Evolutionary conservation across 441 rosid species (phyloP), one percentile per base, ranked within the genome.

Genomic region (Adansonia gregorii): DNA sequence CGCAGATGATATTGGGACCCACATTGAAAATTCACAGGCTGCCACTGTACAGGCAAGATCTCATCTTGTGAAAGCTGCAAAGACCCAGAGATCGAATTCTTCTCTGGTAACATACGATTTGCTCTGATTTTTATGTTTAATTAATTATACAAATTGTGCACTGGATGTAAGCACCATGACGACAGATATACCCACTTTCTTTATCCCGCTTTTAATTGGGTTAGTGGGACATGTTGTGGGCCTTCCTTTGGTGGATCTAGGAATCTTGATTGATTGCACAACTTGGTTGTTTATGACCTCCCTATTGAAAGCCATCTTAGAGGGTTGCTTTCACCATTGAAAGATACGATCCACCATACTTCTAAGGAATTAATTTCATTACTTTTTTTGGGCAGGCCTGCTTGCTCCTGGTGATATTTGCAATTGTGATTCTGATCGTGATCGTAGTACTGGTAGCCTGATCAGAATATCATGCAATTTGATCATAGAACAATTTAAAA

Each of bases 381-480:
- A 4, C 11, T 8, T 46, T 60, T 17, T 69, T 35, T 60, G 61
- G 76, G 84, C 91, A 95, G 99, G 69, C 92, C 66, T 95, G 99
- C 79, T 86, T 95, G 90, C 91, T 95, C 60, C 82, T 93, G 93
- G 97, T 95, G 86, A 95, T 95, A 80, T 95, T 93, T 7, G 95
- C 94, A 73, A 88, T 93, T 22, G 89, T 88, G 82, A 90, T 95
- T 54, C 92, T 93, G 84, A 93, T 93, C 7, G 92, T 93, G 83
- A 81, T 93, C 74, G 76, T 95, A 83, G 91, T 95, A 41, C 87
- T 95, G 1, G 87, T 87, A 9, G 94, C 97, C 59, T 95, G 83
- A 90, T 76, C 72, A 64, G 73, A 61, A 17, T 6, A 4, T 75
- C 19, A 4, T 59, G 68, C 63, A 68, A 72, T 70, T 48, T 27